Base-by-base conservation (phyloP, 2,329 filamentous ascomycete genomes). In the Gyromitra esculenta region DNA sequence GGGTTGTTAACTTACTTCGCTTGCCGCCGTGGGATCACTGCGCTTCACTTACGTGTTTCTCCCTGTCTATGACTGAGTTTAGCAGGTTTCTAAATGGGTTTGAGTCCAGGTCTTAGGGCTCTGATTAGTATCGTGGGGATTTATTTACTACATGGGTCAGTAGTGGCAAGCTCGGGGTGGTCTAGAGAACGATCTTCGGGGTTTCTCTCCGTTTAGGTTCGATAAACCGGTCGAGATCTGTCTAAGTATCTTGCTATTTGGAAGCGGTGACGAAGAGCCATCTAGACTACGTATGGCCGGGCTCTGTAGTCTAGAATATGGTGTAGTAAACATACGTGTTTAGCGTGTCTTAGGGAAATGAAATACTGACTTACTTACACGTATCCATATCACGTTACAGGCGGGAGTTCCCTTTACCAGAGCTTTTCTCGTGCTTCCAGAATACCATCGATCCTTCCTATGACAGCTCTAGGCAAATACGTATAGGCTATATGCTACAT, bases 161-260 rank as follows among this genome's bases (percentile, higher is more conserved):
- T 50, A 21, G 48, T 67, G 25, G 25, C 25, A 31, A 31, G 25
- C 64, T 67, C 50, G 37, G 64, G 25, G 35, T 31, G 25, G 18
- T 31, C 37, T 43, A 43, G 21, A 41, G 6, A 25, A 11, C 8
- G 37, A 43, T 50, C 25, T 18, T 62, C 67, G 57, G 45, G 25
- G 43, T 1, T 39, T 21, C 41, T 25, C 39, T 13, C 15, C 31
- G 2, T 15, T 70, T 52, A 37, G 67, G 13, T 41, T 31, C 43
- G 56, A 35, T 25, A 21, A 54, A 2, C 54, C 25, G 25, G 63
- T 35, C 45, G 21, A 66, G 52, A 57, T 39, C 25, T 35, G 54
- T 59, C 18, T 52, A 37, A 15, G 35, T 60, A 37, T 9, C 37
- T 25, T 48, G 48, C 25, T 56, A 31, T 54, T 21, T 45, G 9